Conservation (phyloP, 805 yeast genomes). For the Cyberlindnera mycetangii region DNA sequence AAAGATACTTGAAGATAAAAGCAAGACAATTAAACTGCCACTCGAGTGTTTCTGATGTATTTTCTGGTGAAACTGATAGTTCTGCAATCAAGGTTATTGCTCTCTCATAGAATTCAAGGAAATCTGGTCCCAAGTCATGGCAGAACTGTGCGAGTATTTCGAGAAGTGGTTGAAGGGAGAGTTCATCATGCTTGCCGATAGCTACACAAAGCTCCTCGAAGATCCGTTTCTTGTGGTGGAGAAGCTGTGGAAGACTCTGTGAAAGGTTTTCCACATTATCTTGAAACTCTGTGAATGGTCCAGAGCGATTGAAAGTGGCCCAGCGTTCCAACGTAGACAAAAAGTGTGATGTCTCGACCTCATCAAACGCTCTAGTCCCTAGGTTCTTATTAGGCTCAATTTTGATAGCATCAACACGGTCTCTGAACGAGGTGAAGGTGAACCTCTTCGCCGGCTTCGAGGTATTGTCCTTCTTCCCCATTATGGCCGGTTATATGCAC, state of each 20-base stretch:
- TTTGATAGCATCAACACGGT: slow-evolving; percentile 76
- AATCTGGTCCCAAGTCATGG: slow-evolving; percentile 91
- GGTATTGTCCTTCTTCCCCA: slow-evolving; percentile 35
- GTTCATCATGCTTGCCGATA: slow-evolving; percentile 55
- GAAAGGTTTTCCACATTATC: slow-evolving; percentile 50
- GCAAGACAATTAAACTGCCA: slow-evolving; percentile 84
- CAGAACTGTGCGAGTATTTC: slow-evolving; percentile 83
- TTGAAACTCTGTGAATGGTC: slow-evolving; percentile 61
- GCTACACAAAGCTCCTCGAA: slow-evolving; percentile 48
- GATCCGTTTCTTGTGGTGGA: slow-evolving; percentile 66
- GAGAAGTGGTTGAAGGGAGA: slow-evolving; percentile 75
- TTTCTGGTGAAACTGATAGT: slow-evolving; percentile 42
- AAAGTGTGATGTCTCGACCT: slow-evolving; percentile 76
- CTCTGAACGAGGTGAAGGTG: slow-evolving; percentile 74
- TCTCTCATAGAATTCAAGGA: slow-evolving; percentile 61
- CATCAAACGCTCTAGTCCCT: slow-evolving; percentile 59
- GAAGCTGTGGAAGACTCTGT: slow-evolving; percentile 75
- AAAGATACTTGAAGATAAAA: slow-evolving; percentile 82
- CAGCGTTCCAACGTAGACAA: slow-evolving; percentile 78
- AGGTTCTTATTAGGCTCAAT: slow-evolving; percentile 70
- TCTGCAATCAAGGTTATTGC: slow-evolving; percentile 50
- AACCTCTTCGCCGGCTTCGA: slow-evolving; percentile 50
- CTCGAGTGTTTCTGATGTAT: slow-evolving; percentile 63
- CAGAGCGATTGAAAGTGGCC: slow-evolving; percentile 81
- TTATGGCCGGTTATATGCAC: background rate